A percentile compares a stretch with the other conserved stretches of the same genome.
Evolutionary conservation across 768 basidiomycete genomes (phyloP).

Genomic region (Hysterangium stoloniferum): DNA sequence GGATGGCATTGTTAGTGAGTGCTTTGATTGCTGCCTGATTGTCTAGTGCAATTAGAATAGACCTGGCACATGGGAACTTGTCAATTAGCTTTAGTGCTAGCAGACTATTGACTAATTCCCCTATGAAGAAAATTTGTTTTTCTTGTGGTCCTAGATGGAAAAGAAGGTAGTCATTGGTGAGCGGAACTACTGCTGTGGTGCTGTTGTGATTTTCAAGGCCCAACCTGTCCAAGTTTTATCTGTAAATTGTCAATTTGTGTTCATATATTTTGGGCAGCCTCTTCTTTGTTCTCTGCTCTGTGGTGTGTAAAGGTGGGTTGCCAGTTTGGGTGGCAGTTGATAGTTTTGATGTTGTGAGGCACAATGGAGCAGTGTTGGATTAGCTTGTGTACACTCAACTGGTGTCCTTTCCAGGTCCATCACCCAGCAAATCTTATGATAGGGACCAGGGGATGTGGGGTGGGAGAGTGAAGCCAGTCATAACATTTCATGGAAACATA

Average conservation of each 20-base stretch:
- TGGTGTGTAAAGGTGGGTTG: not conserved
- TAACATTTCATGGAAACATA: not conserved
- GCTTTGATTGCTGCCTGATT: slow-evolving; percentile 15
- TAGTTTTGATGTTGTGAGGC: slow-evolving; percentile 14
- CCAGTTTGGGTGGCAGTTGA: slow-evolving; percentile 4
- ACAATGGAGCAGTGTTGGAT: slow-evolving; percentile 11
- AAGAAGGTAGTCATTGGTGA: not conserved
- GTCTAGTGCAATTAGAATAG: slow-evolving; percentile 10
- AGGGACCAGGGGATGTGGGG: slow-evolving; percentile 12
- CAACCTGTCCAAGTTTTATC: slow-evolving; percentile 18
- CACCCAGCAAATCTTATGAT: not conserved
- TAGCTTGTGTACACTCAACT: slow-evolving; percentile 19
- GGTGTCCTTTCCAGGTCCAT: slow-evolving; percentile 2
- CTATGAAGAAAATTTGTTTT: slow-evolving; percentile 17
- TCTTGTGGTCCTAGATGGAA: slow-evolving; percentile 10
- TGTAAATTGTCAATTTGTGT: not conserved
- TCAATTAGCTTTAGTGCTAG: slow-evolving; percentile 13
- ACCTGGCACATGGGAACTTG: not conserved
- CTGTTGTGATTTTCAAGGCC: slow-evolving; percentile 13
- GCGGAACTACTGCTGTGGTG: slow-evolving; percentile 12
- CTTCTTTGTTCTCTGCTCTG: slow-evolving; percentile 1
- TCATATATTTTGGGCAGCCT: not conserved
- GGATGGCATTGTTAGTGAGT: not conserved
- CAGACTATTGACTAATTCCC: slow-evolving; percentile 10
- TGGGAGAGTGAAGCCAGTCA: slow-evolving; percentile 14